These are phyloP conservation scores for Arthrobotrys entomopaga DNA, from an alignment of 2,329 filamentous ascomycete genomes.

Conservation along the genomic window DNA sequence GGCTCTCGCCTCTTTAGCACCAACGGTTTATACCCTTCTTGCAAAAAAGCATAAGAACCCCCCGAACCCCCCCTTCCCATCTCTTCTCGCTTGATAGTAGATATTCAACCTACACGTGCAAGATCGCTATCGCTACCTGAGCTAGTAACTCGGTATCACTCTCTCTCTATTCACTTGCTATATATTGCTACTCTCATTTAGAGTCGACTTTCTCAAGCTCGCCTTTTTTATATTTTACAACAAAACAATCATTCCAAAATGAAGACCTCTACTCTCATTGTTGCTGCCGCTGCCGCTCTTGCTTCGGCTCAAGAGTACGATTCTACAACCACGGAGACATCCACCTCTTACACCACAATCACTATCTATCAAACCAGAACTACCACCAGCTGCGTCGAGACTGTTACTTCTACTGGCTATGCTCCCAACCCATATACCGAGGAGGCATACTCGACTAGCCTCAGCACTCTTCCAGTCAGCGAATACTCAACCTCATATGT, in stretches of 20 bases:
- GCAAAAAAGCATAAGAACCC: conserved; percentile 54
- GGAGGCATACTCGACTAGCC: conserved; percentile 41
- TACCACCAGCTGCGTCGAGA: conserved; percentile 39
- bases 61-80: conserved; percentile 40
- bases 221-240: neutral
- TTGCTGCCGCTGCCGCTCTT: conserved; percentile 38
- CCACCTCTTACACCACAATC: conserved; percentile 45
- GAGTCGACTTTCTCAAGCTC: conserved; percentile 34
- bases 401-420: conserved; percentile 44
- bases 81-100: conserved; percentile 54
- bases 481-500: conserved; percentile 47
- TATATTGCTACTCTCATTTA: conserved; percentile 43
- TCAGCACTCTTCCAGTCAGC: conserved; percentile 36
- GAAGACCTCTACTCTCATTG: conserved; percentile 50
- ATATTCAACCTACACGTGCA: conserved; percentile 40
- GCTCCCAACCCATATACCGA: conserved; percentile 29
- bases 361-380: conserved; percentile 48
- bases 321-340: conserved; percentile 42
- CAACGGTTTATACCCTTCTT: conserved; percentile 31
- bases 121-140: conserved; percentile 42
- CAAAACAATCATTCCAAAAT: conserved; percentile 53
- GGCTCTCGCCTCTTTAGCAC: conserved; percentile 51
- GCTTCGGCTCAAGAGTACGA: conserved; percentile 50
- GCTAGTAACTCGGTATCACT: conserved; percentile 51
- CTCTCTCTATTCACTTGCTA: conserved; percentile 43